A percentile compares a stretch with the other conserved stretches of the same genome.
phyloP scores from a whole-genome alignment of 495 filamentous ascomycete species.

The Parathielavia appendiculata region DNA sequence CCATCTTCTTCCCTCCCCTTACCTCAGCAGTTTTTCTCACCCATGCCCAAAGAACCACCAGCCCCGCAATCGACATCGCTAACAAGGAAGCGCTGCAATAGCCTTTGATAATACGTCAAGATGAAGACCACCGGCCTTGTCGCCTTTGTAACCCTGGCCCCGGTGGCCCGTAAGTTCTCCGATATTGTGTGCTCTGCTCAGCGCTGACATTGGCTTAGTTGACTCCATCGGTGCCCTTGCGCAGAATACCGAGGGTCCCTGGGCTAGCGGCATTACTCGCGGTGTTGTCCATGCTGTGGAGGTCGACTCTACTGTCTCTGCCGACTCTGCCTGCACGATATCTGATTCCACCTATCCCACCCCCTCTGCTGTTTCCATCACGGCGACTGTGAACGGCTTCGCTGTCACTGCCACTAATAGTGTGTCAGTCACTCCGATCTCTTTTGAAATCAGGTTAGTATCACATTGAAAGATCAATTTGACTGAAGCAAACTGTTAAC shows the following conservation, averaged over 20 bases:
- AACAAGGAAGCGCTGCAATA: not conserved
- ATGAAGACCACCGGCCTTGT: not conserved
- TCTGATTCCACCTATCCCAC: not conserved
- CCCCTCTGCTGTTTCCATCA: not conserved
- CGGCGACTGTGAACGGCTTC: not conserved
- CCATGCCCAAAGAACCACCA: not conserved
- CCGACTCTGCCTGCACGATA: not conserved
- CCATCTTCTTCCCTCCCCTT: not conserved
- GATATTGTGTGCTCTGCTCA: not conserved
- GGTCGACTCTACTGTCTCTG: not conserved
- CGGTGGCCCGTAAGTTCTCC: not conserved
- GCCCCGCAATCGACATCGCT: not conserved
- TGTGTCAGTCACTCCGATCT: constrained; percentile 2
- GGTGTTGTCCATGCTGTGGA: not conserved
- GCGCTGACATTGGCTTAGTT: not conserved
- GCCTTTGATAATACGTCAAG: not conserved
- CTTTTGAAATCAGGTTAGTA: not conserved
- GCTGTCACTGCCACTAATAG: not conserved
- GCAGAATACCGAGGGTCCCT: not conserved
- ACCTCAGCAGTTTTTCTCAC: not conserved
- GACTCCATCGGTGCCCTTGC: not conserved
- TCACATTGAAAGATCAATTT: not conserved
- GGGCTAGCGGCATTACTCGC: not conserved
- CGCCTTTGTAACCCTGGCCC: not conserved
- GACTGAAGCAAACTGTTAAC: not conserved